Conservation (phyloP, 2,329 filamentous ascomycete genomes). For the Hirsutella rhossiliensis region DNA sequence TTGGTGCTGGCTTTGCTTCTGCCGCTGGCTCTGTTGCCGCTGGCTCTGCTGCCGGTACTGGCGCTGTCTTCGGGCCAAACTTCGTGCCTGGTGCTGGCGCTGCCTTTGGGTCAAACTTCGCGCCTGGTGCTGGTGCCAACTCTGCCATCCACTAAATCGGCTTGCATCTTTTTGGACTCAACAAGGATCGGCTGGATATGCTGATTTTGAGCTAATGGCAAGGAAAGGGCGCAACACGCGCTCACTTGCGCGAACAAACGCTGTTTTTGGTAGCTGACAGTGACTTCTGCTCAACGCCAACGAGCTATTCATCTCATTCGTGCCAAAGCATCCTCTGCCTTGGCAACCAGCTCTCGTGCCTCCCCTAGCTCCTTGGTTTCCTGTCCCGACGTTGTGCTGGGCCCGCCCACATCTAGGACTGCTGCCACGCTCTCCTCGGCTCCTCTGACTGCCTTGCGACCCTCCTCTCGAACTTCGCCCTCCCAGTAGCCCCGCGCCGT, state of each 20-base stretch:
- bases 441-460: constrained; percentile 47
- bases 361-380: constrained; percentile 22
- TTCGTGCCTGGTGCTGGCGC: neutral
- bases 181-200: neutral
- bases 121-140: too few relatives aligned
- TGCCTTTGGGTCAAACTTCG: too few relatives aligned
- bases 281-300: neutral
- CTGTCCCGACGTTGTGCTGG: constrained; percentile 10
- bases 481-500: constrained; percentile 49
- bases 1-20: neutral
- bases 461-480: constrained; percentile 54
- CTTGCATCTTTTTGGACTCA: neutral
- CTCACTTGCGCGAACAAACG: neutral
- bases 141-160: too few relatives aligned
- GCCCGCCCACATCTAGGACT: constrained; percentile 25
- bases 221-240: neutral
- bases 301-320: constrained; percentile 26
- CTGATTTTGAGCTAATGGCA: neutral
- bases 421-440: constrained; percentile 40
- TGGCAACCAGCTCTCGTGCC: constrained; percentile 32
- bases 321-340: constrained; percentile 35
- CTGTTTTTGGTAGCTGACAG: neutral
- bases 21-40: too few relatives aligned
- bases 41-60: neutral
- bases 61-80: neutral